Base-by-base conservation (phyloP, 495 filamentous ascomycete species). In the Hypoxylon crocopeplum region DNA sequence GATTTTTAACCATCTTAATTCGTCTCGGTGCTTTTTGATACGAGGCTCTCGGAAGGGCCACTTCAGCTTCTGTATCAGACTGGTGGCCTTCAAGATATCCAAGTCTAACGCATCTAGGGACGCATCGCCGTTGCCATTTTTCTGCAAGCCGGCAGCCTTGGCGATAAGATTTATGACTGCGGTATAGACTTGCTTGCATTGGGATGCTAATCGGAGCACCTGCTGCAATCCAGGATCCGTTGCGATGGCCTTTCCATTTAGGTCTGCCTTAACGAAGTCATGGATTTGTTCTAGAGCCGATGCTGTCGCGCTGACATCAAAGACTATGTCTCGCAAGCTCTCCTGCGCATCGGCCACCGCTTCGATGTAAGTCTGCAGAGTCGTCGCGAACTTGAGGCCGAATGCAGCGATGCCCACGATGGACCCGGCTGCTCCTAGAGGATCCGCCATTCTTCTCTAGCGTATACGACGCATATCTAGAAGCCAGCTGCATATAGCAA, bases 361-460 rank as follows among this genome's bases (percentile, higher is more conserved):
- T 12, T 53, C 52, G 13, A 53, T 49, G 32, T 62, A 58, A 3
- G 48, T 67, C 7, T 62, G 48, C 15, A 67, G 33, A 11, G 47
- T 67, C 5, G 47, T 67, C 21, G 58, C 48, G 33, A 67, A 54
- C n/a, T 67, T 40, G 0, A 62, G 29, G n/a, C 63, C 63, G 16
- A 62, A 62, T 1, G 39, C 19, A 5, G 56, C 52, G 32, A 67
- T 59, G 32, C 63, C 47, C 1, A 58, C 17, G 20, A 67, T 54
- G 8, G 63, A 63, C 20, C 41, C 37, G 7, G 32, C 57, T 19
- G 48, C 33, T 39, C 48, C 40, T 10, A 55, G 13, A 12, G 54
- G 34, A 4, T 60, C 60, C 1, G 42, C 54, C 64, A 63, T 67
- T 13, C 7, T 16, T 32, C 13, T 38, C n/a, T 27, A 27, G 24